Conservation (phyloP, 2,329 filamentous ascomycete species). For the Myriangium duriaei region DNA sequence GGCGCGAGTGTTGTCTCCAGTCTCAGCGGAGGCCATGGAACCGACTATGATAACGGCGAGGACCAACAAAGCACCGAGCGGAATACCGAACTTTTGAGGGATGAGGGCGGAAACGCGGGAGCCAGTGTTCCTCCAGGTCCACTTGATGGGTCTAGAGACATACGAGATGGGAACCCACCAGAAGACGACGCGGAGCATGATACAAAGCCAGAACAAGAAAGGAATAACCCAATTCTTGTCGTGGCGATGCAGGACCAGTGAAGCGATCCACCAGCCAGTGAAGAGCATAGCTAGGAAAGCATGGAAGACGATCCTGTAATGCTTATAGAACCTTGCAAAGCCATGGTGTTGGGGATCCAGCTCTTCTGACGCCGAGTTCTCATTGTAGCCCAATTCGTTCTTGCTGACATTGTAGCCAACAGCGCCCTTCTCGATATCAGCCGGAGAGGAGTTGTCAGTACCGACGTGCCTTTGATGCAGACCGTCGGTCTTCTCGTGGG, state of each 20-base stretch:
- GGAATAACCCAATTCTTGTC: slow-evolving; percentile 74
- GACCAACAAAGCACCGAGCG: slow-evolving; percentile 50
- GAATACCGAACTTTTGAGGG: slow-evolving; percentile 53
- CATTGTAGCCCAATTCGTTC: slow-evolving; percentile 5
- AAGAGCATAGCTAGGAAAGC: slow-evolving; percentile 6
- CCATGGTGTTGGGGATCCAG: slow-evolving; percentile 22
- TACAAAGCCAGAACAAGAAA: slow-evolving; percentile 66
- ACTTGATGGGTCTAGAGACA: slow-evolving; percentile 53
- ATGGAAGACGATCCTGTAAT: slow-evolving; percentile 31
- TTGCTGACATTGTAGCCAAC: slow-evolving; percentile 4
- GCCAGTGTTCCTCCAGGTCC: slow-evolving; percentile 54
- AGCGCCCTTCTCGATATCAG: slow-evolving; percentile 8
- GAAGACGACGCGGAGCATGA: slow-evolving; percentile 61
- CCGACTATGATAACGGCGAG: slow-evolving; percentile 65
- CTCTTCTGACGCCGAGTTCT: slow-evolving; percentile 5
- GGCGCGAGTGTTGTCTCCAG: slow-evolving; percentile 60
- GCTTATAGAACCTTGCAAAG: slow-evolving; percentile 28
- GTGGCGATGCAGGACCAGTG: slow-evolving; percentile 56
- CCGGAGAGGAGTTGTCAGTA: slow-evolving; percentile 3
- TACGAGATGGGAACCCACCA: slow-evolving; percentile 58
- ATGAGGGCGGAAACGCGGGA: slow-evolving; percentile 47
- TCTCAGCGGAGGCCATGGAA: slow-evolving; percentile 60
- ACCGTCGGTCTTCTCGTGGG: slow-evolving; percentile 8
- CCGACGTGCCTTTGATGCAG: slow-evolving; percentile 5
- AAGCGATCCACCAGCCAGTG: slow-evolving; percentile 60